phyloP scores from a whole-genome alignment of 371 early-diverging fungal genomes.

The Mucor lusitanicus region DNA sequence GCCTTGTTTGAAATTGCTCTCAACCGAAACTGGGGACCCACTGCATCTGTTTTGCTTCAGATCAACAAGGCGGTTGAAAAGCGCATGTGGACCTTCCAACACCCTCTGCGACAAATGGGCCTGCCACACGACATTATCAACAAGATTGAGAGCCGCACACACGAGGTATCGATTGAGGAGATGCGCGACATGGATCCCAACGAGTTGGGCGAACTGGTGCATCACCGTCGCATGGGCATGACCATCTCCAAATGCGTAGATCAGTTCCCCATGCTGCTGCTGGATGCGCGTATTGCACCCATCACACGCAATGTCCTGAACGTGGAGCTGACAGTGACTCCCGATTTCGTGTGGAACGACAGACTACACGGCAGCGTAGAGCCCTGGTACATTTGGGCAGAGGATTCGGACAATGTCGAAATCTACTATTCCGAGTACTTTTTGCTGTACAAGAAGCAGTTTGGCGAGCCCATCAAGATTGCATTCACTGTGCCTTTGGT shows the following conservation, averaged over 20 bases:
- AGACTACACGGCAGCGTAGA: conserved; percentile 85
- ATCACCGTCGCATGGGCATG: conserved; percentile 78
- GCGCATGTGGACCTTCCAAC: conserved; percentile 95
- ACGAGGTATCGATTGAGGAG: conserved; percentile 64
- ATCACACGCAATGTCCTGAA: conserved; percentile 91
- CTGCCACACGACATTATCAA: conserved; percentile 74
- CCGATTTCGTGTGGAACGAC: conserved; percentile 94
- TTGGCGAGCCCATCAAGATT: conserved; percentile 65
- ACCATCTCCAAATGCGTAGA: conserved; percentile 73
- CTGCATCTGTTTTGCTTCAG: conserved; percentile 76
- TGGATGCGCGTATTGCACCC: conserved; percentile 84
- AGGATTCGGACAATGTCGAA: conserved; percentile 70
- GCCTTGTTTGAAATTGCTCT: conserved; percentile 95
- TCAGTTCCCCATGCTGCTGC: conserved; percentile 82
- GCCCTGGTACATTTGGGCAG: conserved; percentile 96
- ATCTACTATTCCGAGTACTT: conserved; percentile 62
- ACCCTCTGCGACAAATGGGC: conserved; percentile 87
- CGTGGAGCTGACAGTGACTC: conserved; percentile 74
- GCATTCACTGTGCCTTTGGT: conserved; percentile 86
- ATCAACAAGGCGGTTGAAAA: conserved; percentile 90
- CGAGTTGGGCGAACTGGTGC: conserved; percentile 88
- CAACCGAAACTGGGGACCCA: conserved; percentile 89
- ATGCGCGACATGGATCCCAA: conserved; percentile 84
- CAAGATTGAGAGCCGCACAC: conserved; percentile 69
- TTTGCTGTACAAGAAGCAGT: conserved; percentile 49